Evolutionary conservation across 257 asterid species (phyloP).

Genomic region (Gynochthodes officinalis): DNA sequence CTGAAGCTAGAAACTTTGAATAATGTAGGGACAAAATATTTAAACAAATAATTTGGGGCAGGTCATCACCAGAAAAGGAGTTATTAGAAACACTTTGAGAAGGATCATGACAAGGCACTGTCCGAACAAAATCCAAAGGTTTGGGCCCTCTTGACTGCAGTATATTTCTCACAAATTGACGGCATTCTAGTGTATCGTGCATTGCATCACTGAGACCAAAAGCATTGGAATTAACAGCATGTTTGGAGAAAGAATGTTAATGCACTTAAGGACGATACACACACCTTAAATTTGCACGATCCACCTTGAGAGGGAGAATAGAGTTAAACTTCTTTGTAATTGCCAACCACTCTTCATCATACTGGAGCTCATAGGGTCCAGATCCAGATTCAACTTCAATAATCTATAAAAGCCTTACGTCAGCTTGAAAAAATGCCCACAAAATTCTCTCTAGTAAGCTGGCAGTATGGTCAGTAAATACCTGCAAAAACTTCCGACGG

Average conservation of each 20-base stretch:
- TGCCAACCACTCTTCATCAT: conserved; percentile 98
- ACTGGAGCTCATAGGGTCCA: conserved; percentile 78
- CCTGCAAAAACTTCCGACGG: conserved; percentile 67
- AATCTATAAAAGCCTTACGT: conserved; percentile 41
- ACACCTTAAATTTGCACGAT: conserved; percentile 54
- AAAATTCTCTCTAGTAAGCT: conserved; percentile 15
- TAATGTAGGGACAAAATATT: not conserved
- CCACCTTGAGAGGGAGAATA: conserved; percentile 58
- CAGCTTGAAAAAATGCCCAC: conserved; percentile 13
- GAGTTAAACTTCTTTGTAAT: conserved; percentile 73
- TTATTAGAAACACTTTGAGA: conserved; percentile 31
- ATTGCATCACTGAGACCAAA: conserved; percentile 52
- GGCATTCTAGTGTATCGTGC: conserved; percentile 54
- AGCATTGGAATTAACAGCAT: conserved; percentile 9
- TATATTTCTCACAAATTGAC: conserved; percentile 43
- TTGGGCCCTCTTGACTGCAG: conserved; percentile 56
- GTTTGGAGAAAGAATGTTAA: conserved; percentile 7
- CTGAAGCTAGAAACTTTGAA: not conserved
- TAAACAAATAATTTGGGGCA: conserved; percentile 2
- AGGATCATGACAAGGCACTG: conserved; percentile 67
- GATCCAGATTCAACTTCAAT: conserved; percentile 71
- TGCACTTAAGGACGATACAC: conserved; percentile 13
- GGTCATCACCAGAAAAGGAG: conserved; percentile 51
- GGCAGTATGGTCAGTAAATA: conserved; percentile 24
- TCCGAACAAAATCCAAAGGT: conserved; percentile 68